Base-by-base conservation (phyloP, 2,329 filamentous ascomycete species). In the Colletotrichum ledebouriae region DNA sequence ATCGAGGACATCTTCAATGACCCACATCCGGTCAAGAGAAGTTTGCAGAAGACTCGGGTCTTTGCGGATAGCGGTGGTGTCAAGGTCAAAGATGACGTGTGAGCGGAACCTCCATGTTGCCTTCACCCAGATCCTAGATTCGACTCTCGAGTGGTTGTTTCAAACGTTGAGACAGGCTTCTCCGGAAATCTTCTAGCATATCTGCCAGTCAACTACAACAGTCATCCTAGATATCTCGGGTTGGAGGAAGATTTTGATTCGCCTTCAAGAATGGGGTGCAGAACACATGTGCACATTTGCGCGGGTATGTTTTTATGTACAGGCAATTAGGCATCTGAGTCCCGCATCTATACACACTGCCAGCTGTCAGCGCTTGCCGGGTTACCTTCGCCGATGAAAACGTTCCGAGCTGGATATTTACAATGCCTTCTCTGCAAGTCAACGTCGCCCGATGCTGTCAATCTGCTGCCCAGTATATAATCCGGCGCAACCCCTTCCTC, bases 1-100 rank as follows among this genome's bases (percentile, higher is more conserved):
- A 79, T 87, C 46, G 85, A 85, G 57, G 83, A 83, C 74, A 84
- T 87, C 72, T 87, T 87, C 72, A 85, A 87, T 66, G 85, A 72
- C 4, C 59, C 64, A 1, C 63, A 71, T 46, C 71, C 71, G 2
- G 70, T 72, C 1, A 72, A 71, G 53, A 53, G 59, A 33, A 71
- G 70, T 59, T 53, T 68, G 22, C 70, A 71, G 41, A 71, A 70
- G 62, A 70, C 64, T 1, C 2, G 44, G 25, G 64, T 72, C 2
- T 46, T 71, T 1, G 55, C 63, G 1, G 63, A 71, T 29, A 29
- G 29, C 0, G 70, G 71, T 1, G 71, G 67, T 4, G 61, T 71
- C 1, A 55, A 56, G 53, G 34, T 72, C 17, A 50, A 50, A 2
- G 66, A 71, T 0, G 53, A 55, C 25, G 55, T 37, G 17, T 67